Conservation (phyloP, 441 rosid genomes). For the Adansonia rubrostipa region DNA sequence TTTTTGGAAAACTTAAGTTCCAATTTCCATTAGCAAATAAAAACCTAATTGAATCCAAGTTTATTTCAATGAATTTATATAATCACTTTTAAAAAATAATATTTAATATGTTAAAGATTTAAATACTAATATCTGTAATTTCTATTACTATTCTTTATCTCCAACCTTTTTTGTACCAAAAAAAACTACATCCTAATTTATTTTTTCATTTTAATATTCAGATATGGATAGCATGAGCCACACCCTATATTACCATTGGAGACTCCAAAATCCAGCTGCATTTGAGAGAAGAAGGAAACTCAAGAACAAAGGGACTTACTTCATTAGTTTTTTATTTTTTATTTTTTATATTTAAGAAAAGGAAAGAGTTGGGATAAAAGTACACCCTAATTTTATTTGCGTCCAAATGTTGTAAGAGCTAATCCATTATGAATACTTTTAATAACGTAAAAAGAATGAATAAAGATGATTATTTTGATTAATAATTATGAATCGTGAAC, state of each 20-base stretch:
- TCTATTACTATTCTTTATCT: neutral
- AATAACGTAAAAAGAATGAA: neutral
- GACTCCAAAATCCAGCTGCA: slow-evolving; percentile 4
- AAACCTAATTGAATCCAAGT: neutral
- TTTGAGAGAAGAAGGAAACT: slow-evolving; percentile 12
- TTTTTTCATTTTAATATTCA: neutral
- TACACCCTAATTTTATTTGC: neutral
- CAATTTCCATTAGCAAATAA: too few relatives aligned
- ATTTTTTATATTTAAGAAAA: neutral
- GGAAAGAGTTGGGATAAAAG: neutral
- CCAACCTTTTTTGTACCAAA: neutral
- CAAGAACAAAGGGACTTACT: neutral
- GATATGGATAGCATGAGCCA: slow-evolving; percentile 4
- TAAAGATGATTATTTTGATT: slow-evolving; percentile 1
- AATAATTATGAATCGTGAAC: neutral
- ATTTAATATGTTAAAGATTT: neutral
- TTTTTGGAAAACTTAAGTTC: too few relatives aligned
- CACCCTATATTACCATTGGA: neutral
- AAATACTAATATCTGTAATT: neutral
- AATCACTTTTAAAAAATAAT: neutral
- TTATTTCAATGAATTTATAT: neutral
- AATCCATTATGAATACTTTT: neutral
- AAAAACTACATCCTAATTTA: neutral
- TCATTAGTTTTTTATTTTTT: neutral
- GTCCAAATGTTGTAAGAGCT: neutral